Conservation (phyloP, 1,284 basidiomycete genomes). For the Peniophora sp. region DNA sequence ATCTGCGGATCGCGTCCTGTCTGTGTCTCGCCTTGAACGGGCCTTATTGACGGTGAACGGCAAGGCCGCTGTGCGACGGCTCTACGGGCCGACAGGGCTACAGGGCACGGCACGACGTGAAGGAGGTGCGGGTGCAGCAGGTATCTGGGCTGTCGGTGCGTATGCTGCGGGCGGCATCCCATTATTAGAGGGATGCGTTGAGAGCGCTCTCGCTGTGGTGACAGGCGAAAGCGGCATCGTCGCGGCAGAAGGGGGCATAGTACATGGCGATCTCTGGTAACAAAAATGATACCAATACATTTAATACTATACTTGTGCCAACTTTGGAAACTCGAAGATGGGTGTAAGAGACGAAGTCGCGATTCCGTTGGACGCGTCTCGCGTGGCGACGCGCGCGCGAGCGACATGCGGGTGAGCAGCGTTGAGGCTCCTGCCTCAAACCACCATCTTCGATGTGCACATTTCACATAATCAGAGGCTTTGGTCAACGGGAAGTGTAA, state of each 20-base stretch:
- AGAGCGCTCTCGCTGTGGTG: slow-evolving; percentile 48
- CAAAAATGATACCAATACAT: no score
- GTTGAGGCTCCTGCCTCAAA: no score
- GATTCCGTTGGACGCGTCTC: no score
- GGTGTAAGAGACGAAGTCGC: no score
- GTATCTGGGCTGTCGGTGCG: slow-evolving; percentile 52
- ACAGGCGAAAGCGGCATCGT: slow-evolving; percentile 28
- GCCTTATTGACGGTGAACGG: slow-evolving; percentile 45
- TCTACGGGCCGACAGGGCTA: slow-evolving; percentile 31
- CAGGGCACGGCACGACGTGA: slow-evolving; percentile 35
- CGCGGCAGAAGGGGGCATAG: slow-evolving; percentile 15
- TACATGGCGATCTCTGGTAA: slow-evolving; percentile 9
- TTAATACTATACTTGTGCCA: no score
- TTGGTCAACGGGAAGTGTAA: no score
- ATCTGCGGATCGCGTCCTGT: slow-evolving; percentile 38
- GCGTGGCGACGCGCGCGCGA: no score
- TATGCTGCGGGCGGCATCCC: slow-evolving; percentile 56
- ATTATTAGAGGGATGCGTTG: slow-evolving; percentile 57
- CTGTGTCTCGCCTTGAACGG: slow-evolving; percentile 52
- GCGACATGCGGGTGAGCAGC: no score
- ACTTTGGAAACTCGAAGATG: no score
- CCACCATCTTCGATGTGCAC: no score
- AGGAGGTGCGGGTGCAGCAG: slow-evolving; percentile 23
- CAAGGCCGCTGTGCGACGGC: slow-evolving; percentile 38
- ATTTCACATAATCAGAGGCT: no score